Percentiles rank a stretch among this genome's conserved stretches.
These are phyloP conservation scores for Cordia subcordata DNA, from an alignment of 257 asterid species.

Conservation along the genomic window DNA sequence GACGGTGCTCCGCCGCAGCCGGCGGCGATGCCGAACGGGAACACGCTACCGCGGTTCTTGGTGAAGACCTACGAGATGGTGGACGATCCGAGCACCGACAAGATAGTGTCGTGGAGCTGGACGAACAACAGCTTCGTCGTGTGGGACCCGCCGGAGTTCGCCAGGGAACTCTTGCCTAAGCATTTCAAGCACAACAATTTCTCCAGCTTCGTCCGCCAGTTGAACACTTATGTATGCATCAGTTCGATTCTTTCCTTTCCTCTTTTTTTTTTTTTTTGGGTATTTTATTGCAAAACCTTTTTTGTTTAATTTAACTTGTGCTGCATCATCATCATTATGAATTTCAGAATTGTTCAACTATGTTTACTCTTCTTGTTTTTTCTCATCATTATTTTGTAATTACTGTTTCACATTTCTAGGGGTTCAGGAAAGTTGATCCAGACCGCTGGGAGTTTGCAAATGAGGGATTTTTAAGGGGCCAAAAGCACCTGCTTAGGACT, in stretches of 20 bases:
- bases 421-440: slow-evolving; percentile 85
- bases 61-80: slow-evolving; percentile 30
- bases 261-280: not conserved
- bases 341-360: too few species aligned
- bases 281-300: too few species aligned
- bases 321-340: too few species aligned
- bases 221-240: slow-evolving; percentile 23
- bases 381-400: too few species aligned
- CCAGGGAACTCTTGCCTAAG: slow-evolving; percentile 26
- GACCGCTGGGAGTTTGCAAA: slow-evolving; percentile 97
- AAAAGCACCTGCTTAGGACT: slow-evolving; percentile 69
- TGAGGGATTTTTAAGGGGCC: slow-evolving; percentile 90
- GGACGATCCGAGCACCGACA: slow-evolving; percentile 21
- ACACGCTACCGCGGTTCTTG: slow-evolving; percentile 24
- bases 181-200: slow-evolving; percentile 77
- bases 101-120: slow-evolving; percentile 27
- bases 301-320: too few species aligned
- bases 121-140: slow-evolving; percentile 24
- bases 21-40: slow-evolving; percentile 16
- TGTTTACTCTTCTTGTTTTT: too few species aligned
- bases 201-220: slow-evolving; percentile 78
- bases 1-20: slow-evolving; percentile 11
- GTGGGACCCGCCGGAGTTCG: slow-evolving; percentile 30
- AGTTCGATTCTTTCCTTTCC: too few species aligned
- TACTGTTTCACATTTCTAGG: slow-evolving; percentile 27